Base-by-base conservation (phyloP, 1,139 yeast species). In the Blastobotrys apis region DNA sequence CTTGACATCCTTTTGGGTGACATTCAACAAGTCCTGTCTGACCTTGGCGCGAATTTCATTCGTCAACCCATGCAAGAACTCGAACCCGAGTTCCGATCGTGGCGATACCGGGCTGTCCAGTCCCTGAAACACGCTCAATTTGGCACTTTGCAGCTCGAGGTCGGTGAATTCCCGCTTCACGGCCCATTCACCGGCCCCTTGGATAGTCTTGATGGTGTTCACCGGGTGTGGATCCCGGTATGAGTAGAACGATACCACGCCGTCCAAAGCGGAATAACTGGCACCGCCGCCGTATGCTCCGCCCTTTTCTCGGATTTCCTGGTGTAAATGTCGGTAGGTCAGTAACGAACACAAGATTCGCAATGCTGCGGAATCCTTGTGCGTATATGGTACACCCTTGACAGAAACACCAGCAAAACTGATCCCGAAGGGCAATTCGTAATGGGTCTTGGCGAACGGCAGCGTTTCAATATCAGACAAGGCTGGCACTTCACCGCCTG, bases 241-340 rank as follows among this genome's bases (percentile, higher is more conserved):
- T 0, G 97, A 87, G 66, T 84, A 94, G 67, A 76, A 88, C 42
- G 84, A 77, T 56, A 90, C 76, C 2, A 81, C 62, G 0, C 97
- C 97, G 44, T 85, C 88, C 23, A 87, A 63, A 0, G 94, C 90
- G 59, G 83, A 86, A 61, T 81, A 90, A 15, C 77, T 71, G 13
- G 95, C 84, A 2, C 98, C 98, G 10, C 96, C 97, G 6, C 98
- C 98, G 60, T 92, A 92, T 0, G 98, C 98, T 44, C 98, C 98
- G 50, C 96, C 96, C 57, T 92, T 80, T 63, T 92, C 98, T 55
- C 98, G 78, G 35, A 92, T 81, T 51, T 88, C 95, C 10, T 87
- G 78, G 63, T 92, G 98, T 40, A 94, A 71, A 54, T 85, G 79
- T 60, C 85, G 84, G 65, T 83, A 90, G 0, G 95, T 81, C 53